Evolutionary conservation across 805 yeast genomes (phyloP), one percentile per base, ranked within the genome.

Genomic region (Tetrapisispora namnaoensis): DNA sequence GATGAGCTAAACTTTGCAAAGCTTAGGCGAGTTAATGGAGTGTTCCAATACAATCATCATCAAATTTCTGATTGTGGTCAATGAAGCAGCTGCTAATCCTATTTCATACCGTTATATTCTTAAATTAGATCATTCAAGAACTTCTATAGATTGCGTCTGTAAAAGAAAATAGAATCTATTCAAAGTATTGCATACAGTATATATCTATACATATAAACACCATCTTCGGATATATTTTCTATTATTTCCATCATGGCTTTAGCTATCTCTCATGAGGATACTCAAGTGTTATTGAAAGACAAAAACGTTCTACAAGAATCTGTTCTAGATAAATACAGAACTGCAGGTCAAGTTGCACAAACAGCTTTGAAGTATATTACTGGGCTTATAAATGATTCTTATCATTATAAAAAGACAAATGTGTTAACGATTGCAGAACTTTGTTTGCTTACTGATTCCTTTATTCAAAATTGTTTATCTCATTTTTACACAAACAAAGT

Each of bases 341-440:
- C 80, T 45, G 96, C 96, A 4, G 97, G 96, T 44, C 88, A 86
- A 67, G 81, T 89, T 57, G 71, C 93, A 4, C 96, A 90, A 69
- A 83, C 95, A 20, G 83, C 88, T 49, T 72, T 90, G 56, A 69
- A 77, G 51, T 84, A 85, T 63, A 70, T 86, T 45, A 70, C 76
- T 9, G 72, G 76, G 48, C 75, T 86, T 61, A 82, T 88, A 56
- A 83, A 85, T 61, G 80, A 81, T 54, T 77, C 83, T 17, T 85
- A 86, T 67, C 95, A 87, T 62, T 62, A 63, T 45, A 58, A 57
- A 38, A 56, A 53, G 16, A 54, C 62, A 22, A 73, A 70, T 38
- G 68, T 70, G 27, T 70, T 78, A 53, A 68, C 83, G 2, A 59
- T 72, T 37, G 77, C 83, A 36, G 95, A 89, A 60, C 72, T 93